Base-by-base conservation (phyloP, 495 filamentous ascomycete genomes). In the Podospora australis region DNA sequence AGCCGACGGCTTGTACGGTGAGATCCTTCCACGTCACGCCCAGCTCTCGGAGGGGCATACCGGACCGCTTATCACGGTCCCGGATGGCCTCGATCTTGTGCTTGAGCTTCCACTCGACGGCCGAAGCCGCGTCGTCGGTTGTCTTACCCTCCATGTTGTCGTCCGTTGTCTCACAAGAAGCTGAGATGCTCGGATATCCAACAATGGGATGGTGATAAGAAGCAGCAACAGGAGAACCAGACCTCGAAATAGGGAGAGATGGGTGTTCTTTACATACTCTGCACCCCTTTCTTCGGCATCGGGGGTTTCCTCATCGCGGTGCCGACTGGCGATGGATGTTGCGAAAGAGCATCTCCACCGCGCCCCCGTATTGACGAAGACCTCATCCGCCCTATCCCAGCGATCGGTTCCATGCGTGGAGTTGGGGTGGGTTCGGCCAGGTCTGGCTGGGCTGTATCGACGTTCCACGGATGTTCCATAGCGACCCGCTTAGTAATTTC, bases 1-100 rank as follows among this genome's bases (percentile, higher is more conserved):
- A 50, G 14, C 57, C 50, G 28, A 69, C 53, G 41, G 51, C 57
- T 54, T 80, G 81, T 21, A 88, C 83, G 0, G 78, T 83, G 10
- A 84, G 58, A 43, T 77, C 69, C 48, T 68, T 79, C 77, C 78
- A 84, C 11, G 78, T 72, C 25, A 83, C 71, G 22, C 81, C 80
- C 3, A 76, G 63, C 54, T 78, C 71, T 26, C 78, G 65, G 2
- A 70, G 70, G 49, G 72, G 75, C 49, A 74, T 63, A 0, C 72
- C 68, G 2, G 71, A 72, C 11, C 61, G 66, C 25, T 70, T 49
- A n/a, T 72, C 72, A 1, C 73, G 73, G 11, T 72, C 60, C 8
- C 69, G 55, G 39, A 69, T 58, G n/a, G 59, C 56, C 42, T 68
- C 65, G 44, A 78, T 61, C 51, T 71, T 67, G 16, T 67, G 61